A percentile compares a stretch with the other conserved stretches of the same genome.
Conservation (phyloP, 768 basidiomycete genomes). For the Amyloporia xantha region DNA sequence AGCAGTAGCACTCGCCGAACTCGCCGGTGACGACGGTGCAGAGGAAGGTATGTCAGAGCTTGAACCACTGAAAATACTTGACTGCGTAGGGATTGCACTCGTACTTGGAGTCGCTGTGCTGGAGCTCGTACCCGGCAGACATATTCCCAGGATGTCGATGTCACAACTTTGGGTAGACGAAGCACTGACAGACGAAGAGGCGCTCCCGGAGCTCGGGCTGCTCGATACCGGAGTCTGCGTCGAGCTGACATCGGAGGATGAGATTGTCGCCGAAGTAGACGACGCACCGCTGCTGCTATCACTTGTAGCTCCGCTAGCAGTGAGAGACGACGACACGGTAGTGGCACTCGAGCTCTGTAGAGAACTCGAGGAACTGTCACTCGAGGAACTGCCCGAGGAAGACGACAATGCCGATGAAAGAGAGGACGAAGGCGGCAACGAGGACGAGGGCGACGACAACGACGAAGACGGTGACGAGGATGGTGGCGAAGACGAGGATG, state of each 20-base stretch:
- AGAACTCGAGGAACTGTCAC: too few relatives aligned
- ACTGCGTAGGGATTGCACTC: too few relatives aligned
- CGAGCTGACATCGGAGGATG: background rate
- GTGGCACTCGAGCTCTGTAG: background rate
- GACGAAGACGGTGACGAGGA: background rate
- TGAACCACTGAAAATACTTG: too few relatives aligned
- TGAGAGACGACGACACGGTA: background rate
- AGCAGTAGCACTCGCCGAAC: conserved; percentile 7
- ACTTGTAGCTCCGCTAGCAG: conserved; percentile 1
- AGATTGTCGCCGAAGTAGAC: background rate
- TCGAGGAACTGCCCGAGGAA: too few relatives aligned
- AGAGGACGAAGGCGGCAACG: background rate
- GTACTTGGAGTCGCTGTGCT: background rate
- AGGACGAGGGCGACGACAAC: background rate
- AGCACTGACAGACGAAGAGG: background rate
- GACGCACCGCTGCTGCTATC: conserved; percentile 1
- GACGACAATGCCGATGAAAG: background rate
- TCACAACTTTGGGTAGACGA: background rate
- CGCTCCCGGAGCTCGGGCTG: background rate
- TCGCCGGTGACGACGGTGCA: background rate
- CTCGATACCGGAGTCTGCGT: background rate
- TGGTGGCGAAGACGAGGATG: background rate
- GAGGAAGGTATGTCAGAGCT: background rate
- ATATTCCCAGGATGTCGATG: conserved; percentile 3
- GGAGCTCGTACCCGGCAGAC: conserved; percentile 3